Conservation (phyloP, 2,329 filamentous ascomycete genomes). For the Cladophialophora yegresii region DNA sequence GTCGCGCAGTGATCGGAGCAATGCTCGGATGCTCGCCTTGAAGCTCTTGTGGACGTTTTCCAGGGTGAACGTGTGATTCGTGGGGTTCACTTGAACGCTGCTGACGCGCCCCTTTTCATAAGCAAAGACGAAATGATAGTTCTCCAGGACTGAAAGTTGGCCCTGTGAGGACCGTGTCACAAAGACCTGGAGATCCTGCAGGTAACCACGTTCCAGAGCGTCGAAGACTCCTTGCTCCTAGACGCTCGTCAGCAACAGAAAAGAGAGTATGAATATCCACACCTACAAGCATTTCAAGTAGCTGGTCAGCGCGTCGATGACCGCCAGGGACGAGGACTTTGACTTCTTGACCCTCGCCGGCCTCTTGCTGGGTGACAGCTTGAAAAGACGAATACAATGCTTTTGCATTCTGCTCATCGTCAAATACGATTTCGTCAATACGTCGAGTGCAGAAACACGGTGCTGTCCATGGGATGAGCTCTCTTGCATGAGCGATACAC, state of each 20-base stretch:
- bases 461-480: constrained; percentile 31
- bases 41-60: constrained; percentile 46
- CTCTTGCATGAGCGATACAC: constrained; percentile 32
- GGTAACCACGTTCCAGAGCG: constrained; percentile 46
- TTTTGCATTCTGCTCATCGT: constrained; percentile 26
- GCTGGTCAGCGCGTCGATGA: constrained; percentile 46
- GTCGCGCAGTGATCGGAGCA: constrained; percentile 44
- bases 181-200: constrained; percentile 52
- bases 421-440: constrained; percentile 27
- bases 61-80: constrained; percentile 39
- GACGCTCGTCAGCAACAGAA: constrained; percentile 35
- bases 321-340: constrained; percentile 46
- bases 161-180: constrained; percentile 46
- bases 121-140: constrained; percentile 54
- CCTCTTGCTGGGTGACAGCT: neutral
- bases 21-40: constrained; percentile 47
- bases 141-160: constrained; percentile 49
- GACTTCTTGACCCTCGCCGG: constrained; percentile 39
- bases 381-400: constrained; percentile 37
- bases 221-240: constrained; percentile 55
- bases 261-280: constrained; percentile 17
- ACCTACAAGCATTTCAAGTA: constrained; percentile 52
- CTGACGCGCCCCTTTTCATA: constrained; percentile 43
- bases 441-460: constrained; percentile 29
- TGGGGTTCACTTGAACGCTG: constrained; percentile 39